Evolutionary conservation across 495 filamentous ascomycete genomes (phyloP).

Genomic region (Daldinia decipiens): DNA sequence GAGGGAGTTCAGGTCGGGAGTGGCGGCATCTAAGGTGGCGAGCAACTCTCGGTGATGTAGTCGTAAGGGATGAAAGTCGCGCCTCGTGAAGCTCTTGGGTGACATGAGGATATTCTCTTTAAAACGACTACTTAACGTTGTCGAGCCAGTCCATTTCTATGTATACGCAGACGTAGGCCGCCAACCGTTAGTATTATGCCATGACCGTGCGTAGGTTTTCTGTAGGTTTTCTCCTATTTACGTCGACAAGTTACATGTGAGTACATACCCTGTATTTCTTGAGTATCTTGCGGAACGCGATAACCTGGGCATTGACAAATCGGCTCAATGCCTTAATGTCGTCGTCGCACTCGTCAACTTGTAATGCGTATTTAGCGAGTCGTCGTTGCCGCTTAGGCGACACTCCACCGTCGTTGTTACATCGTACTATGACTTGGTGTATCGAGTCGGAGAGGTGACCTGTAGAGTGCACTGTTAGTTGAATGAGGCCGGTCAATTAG

Average conservation of each 20-base stretch:
- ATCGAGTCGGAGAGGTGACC: constrained; percentile 64
- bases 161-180: neutral
- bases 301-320: constrained; percentile 70
- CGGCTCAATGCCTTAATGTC: constrained; percentile 69
- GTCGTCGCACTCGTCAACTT: constrained; percentile 63
- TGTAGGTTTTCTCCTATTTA: constrained; percentile 28
- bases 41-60: constrained; percentile 66
- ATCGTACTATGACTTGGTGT: constrained; percentile 57
- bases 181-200: constrained; percentile 29
- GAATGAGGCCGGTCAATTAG: constrained; percentile 20
- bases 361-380: constrained; percentile 61
- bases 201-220: constrained; percentile 25
- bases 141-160: constrained; percentile 75
- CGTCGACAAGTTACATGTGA: constrained; percentile 12
- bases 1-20: constrained; percentile 38
- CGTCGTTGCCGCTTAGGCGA: constrained; percentile 54
- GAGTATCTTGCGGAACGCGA: constrained; percentile 75
- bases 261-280: constrained; percentile 72
- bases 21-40: constrained; percentile 58
- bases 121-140: constrained; percentile 66
- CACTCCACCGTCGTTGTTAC: constrained; percentile 47
- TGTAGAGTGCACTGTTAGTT: constrained; percentile 36
- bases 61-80: constrained; percentile 65
- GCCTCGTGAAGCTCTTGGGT: constrained; percentile 70
- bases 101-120: constrained; percentile 63